Conservation (phyloP, 2,329 filamentous ascomycete species). For the Scedosporium boydii region DNA sequence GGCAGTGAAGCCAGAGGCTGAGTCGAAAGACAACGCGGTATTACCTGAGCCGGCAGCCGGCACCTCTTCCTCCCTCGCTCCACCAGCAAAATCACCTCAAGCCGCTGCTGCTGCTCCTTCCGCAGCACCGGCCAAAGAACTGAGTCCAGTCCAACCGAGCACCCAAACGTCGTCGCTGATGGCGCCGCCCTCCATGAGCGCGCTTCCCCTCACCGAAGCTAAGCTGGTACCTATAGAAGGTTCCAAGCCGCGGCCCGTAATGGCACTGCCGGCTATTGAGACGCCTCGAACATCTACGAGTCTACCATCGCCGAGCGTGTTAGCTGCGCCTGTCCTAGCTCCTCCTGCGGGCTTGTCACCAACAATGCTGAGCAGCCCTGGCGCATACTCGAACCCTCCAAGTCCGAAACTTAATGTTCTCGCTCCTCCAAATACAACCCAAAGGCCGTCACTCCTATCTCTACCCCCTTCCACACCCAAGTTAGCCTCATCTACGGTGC, state of each 20-base stretch:
- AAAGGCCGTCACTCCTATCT: constrained; percentile 24
- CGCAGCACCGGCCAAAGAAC: neutral
- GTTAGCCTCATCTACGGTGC: neutral
- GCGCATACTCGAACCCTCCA: constrained; percentile 14
- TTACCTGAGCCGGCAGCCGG: neutral
- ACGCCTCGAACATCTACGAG: constrained; percentile 9
- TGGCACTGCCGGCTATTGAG: constrained; percentile 5
- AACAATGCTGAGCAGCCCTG: constrained; percentile 10
- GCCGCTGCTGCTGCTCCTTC: neutral
- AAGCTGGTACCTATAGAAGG: constrained; percentile 3
- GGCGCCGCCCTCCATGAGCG: constrained; percentile 7
- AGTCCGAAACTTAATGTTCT: constrained; percentile 32
- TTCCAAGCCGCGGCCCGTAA: neutral
- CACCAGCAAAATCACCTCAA: neutral
- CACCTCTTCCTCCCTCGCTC: neutral
- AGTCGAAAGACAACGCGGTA: neutral
- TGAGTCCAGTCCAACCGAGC: neutral
- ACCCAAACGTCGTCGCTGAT: neutral
- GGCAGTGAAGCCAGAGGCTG: neutral
- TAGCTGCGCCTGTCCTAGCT: constrained; percentile 27
- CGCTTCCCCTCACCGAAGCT: neutral
- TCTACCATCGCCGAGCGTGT: constrained; percentile 18
- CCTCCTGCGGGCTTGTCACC: constrained; percentile 22
- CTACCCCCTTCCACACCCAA: constrained; percentile 17
- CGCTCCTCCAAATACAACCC: constrained; percentile 33